Percentiles rank a stretch among this genome's conserved stretches.
Conservation (phyloP, 768 basidiomycete genomes). For the Suillus americanus region DNA sequence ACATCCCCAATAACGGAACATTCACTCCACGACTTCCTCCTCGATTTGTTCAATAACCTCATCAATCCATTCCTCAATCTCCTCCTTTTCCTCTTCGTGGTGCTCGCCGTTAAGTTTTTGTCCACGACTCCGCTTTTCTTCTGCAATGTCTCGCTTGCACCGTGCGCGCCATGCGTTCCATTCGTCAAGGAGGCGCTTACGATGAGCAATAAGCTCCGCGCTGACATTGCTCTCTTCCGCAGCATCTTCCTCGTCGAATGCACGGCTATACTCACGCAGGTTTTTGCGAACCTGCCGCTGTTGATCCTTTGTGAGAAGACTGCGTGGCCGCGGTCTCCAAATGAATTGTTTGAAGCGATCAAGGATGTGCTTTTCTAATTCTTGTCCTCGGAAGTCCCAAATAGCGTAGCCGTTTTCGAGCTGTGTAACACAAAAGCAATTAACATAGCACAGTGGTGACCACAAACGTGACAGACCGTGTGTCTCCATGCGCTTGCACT, state of each 20-base stretch:
- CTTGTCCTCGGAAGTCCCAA: slow-evolving; percentile 98
- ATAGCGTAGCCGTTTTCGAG: slow-evolving; percentile 95
- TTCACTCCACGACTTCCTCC: slow-evolving; percentile 65
- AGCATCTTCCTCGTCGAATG: slow-evolving; percentile 96
- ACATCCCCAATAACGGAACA: background rate
- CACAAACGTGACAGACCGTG: slow-evolving; percentile 55
- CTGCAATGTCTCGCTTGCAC: slow-evolving; percentile 64
- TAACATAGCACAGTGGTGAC: slow-evolving; percentile 11
- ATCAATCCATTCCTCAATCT: slow-evolving; percentile 93
- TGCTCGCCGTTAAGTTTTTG: slow-evolving; percentile 32
- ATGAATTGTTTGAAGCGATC: slow-evolving; percentile 99
- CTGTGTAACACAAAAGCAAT: slow-evolving; percentile 39
- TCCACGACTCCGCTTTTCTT: slow-evolving; percentile 46
- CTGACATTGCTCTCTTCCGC: slow-evolving; percentile 93
- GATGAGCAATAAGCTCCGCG: slow-evolving; percentile 86
- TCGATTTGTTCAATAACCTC: slow-evolving; percentile 92
- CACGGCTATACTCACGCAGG: slow-evolving; percentile 85
- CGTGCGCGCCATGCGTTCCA: slow-evolving; percentile 96
- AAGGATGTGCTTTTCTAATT: slow-evolving; percentile 82
- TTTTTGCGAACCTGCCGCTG: slow-evolving; percentile 86
- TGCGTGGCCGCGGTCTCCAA: slow-evolving; percentile 95
- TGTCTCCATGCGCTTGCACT: slow-evolving; percentile 95
- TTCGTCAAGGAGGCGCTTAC: slow-evolving; percentile 92
- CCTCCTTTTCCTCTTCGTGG: slow-evolving; percentile 70
- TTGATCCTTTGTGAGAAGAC: slow-evolving; percentile 83